Evolutionary conservation across 139 green algal genomes (phyloP), one percentile per base, ranked within the genome.

Genomic region (Chlamydomonas sp.): DNA sequence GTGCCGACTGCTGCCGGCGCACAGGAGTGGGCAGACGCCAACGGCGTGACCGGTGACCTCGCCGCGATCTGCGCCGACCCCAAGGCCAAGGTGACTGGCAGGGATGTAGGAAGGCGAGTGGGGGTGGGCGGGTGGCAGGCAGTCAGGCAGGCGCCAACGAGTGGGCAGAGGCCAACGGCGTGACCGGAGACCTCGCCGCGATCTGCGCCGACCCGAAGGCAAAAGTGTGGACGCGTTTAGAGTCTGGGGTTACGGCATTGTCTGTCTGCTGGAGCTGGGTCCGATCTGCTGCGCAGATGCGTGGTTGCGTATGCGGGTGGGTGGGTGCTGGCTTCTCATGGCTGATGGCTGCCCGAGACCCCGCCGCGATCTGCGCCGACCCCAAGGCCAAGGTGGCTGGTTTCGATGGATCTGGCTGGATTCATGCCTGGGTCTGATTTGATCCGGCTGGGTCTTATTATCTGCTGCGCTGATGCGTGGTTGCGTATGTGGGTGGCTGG

Each of bases 1-100:
- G 91, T 97, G 34, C 93, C 93, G 4, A 73, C 80, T 33, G 54
- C 77, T 30, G 73, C 74, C 20, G 47, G 70, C 30, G 26, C 48
- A 4, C 34, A 74, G 71, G 70, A 72, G 5, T 92, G 90, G 84
- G 91, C 88, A 10, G 73, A 70, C 48, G 49, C 71, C 37, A 61
- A 76, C 1, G 88, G 81, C 48, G 69, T 87, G 28, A 54, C 3
- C 2, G 77, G 75, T 38, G 70, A 75, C 30, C 29, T 87, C 31
- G 75, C 72, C 58, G 66, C 43, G 2, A 26, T 80, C 57, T 73
- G 81, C 65, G 29, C 75, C n/a, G 76, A 82, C 69, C 20, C 67
- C 2, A 63, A 61, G 37, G 73, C 71, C 22, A 69, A 67, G 29
- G 71, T 59, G 1, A 61, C 76, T 65, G 62, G 87, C 13, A 69